phyloP scores from a whole-genome alignment of 371 early-diverging fungal species.

The Lichtheimia hyalospora region DNA sequence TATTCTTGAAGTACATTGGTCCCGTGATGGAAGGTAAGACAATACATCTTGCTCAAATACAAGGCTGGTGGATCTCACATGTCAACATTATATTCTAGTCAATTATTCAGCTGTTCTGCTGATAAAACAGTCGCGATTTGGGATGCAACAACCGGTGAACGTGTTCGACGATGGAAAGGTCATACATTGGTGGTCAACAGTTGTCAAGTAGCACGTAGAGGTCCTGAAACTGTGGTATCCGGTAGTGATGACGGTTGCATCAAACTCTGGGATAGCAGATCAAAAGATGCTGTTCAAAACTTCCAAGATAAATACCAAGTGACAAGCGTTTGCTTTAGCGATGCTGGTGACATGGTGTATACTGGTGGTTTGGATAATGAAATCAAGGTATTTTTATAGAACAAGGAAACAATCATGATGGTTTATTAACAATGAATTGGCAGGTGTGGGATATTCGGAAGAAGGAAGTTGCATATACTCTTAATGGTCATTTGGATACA shows the following conservation, averaged over 20 bases:
- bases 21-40: conserved; percentile 71
- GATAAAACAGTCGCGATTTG: conserved; percentile 77
- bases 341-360: conserved; percentile 82
- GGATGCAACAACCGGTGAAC: conserved; percentile 76
- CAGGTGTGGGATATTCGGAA: conserved; percentile 88
- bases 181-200: conserved; percentile 80
- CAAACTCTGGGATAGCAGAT: conserved; percentile 77
- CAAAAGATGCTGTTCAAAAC: conserved; percentile 72
- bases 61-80: neutral
- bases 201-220: conserved; percentile 61
- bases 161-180: conserved; percentile 72
- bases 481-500: conserved; percentile 88
- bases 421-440: neutral
- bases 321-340: conserved; percentile 76
- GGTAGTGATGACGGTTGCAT: conserved; percentile 80
- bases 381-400: conserved; percentile 58
- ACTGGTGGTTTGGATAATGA: conserved; percentile 91
- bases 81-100: conserved; percentile 25
- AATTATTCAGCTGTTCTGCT: conserved; percentile 74
- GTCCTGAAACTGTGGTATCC: conserved; percentile 68
- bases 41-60: neutral
- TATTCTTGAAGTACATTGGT: conserved; percentile 90
- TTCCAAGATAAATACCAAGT: conserved; percentile 77
- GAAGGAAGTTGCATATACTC: conserved; percentile 58
- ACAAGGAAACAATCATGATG: neutral